These are phyloP conservation scores for Dalbergia oliveri DNA, from an alignment of 306 rosid genomes.

Conservation along the genomic window DNA sequence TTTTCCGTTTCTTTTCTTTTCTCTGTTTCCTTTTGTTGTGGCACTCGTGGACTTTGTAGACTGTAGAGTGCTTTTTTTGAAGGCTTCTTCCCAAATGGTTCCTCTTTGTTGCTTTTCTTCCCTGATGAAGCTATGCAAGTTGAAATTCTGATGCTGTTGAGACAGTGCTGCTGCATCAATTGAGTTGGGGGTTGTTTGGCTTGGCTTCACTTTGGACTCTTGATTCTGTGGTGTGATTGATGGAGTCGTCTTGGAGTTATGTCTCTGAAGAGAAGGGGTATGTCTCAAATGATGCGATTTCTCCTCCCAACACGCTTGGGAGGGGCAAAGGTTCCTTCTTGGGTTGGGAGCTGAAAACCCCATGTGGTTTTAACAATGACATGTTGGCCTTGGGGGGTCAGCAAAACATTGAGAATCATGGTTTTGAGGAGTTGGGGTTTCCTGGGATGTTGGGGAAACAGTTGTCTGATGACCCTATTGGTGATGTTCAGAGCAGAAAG, in stretches of 20 bases:
- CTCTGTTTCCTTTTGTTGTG: not conserved
- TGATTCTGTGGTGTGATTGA: slow-evolving; percentile 33
- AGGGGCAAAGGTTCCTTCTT: slow-evolving; percentile 56
- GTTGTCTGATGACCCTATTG: slow-evolving; percentile 44
- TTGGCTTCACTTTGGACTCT: slow-evolving; percentile 9
- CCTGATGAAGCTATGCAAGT: slow-evolving; percentile 29
- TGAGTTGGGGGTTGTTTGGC: slow-evolving; percentile 49
- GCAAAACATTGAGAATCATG: slow-evolving; percentile 60
- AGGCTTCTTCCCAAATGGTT: slow-evolving; percentile 20
- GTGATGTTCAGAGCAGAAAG: slow-evolving; percentile 49
- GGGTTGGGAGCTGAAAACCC: slow-evolving; percentile 72
- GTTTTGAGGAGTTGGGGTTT: slow-evolving; percentile 65
- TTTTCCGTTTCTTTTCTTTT: slow-evolving; percentile 25
- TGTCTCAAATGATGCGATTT: slow-evolving; percentile 56
- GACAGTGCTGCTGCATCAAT: slow-evolving; percentile 33
- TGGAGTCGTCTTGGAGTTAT: slow-evolving; percentile 87
- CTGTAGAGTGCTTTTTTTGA: slow-evolving; percentile 22
- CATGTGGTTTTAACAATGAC: slow-evolving; percentile 55
- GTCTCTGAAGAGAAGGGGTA: slow-evolving; percentile 67
- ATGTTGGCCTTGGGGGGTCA: slow-evolving; percentile 49
- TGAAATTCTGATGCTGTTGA: slow-evolving; percentile 37
- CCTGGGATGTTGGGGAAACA: slow-evolving; percentile 66
- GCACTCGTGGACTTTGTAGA: slow-evolving; percentile 22
- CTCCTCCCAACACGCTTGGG: slow-evolving; percentile 54
- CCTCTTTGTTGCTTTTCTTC: slow-evolving; percentile 14